A percentile compares a stretch with the other conserved stretches of the same genome.
Conservation (phyloP, 306 rosid genomes). For the Vigna hirtella region DNA sequence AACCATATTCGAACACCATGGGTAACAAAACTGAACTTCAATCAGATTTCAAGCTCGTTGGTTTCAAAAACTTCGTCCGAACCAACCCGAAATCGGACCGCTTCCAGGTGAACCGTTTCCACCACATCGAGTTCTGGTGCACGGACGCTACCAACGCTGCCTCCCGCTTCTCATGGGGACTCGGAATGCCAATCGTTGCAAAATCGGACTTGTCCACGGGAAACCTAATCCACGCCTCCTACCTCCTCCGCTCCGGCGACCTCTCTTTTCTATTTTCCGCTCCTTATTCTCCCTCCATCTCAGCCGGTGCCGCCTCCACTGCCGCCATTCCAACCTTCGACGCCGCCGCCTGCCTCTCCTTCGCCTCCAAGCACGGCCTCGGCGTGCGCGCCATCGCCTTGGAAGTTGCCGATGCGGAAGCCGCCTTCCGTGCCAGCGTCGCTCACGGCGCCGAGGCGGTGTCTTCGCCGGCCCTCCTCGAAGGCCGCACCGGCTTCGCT, state of each 20-base stretch:
- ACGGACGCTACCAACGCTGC: conserved; percentile 82
- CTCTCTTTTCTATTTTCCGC: conserved; percentile 91
- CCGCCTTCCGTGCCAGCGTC: conserved; percentile 67
- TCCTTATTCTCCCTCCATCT: conserved; percentile 71
- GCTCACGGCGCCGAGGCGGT: conserved; percentile 66
- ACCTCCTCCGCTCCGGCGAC: conserved; percentile 86
- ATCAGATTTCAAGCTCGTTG: conserved; percentile 56
- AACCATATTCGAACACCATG: conserved; percentile 34
- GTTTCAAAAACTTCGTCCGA: conserved; percentile 74
- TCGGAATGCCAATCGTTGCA: conserved; percentile 81
- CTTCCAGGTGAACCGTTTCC: conserved; percentile 72
- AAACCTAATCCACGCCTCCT: conserved; percentile 77
- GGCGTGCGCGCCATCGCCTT: conserved; percentile 82
- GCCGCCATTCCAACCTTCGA: conserved; percentile 71
- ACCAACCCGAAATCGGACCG: conserved; percentile 79
- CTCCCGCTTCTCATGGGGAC: conserved; percentile 81
- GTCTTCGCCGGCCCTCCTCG: conserved; percentile 57
- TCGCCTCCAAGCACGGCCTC: conserved; percentile 73
- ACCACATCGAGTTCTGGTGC: conserved; percentile 92
- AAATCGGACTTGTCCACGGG: conserved; percentile 92
- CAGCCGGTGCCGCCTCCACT: conserved; percentile 49
- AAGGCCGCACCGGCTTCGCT: conserved; percentile 51
- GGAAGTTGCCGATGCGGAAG: conserved; percentile 73
- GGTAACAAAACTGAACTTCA: conserved; percentile 39
- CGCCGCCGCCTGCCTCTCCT: conserved; percentile 58